Evolutionary conservation across 345 rosid species (phyloP), one percentile per base, ranked within the genome.

Genomic region (Microcos paniculata): DNA sequence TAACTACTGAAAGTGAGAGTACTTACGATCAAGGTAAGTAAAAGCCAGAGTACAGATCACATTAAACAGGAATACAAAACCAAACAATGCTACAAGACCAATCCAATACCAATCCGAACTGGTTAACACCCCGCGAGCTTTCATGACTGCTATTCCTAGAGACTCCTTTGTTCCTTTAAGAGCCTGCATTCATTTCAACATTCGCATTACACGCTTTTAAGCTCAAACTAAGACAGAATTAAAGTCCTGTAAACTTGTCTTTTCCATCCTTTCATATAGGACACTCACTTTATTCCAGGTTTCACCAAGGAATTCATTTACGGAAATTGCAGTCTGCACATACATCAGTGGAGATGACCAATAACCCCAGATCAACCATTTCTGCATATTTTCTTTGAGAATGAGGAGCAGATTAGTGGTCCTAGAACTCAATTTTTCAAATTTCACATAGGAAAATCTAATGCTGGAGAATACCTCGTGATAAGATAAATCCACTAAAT

Each of bases 321-420:
- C 86, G 7, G 78, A 68, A 3, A 92, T 68, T 1, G 96, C 98
- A 49, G 82, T 94, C 62, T 92, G 96, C 69, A 84, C 93, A 43
- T 94, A 94, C 96, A 89, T 90, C 49, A 94, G 52, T 13, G 98
- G 96, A n/a, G 96, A 94, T 53, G 77, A 33, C 98, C 98, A 94
- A 75, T 82, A 94, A 66, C 87, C 96, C 97, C 97, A 92, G 31
- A 86, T 84, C 97, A 95, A 89, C 98, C 97, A 94, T 75, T 85
- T 89, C 75, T 90, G 90, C 3, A 94, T 72, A 52, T 88, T 72
- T 33, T 92, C 98, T 94, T 87, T 48, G 26, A 71, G 8, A 33
- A 71, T 31, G 35, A 9, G 19, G 28, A 28, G 16, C 30, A 23
- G 1, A n/a, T 66, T n/a, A 21, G 6, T 52, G 57, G n/a, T 55